These are phyloP conservation scores for Perkinsela sp. DNA, from an alignment of 208 protist species.

Conservation along the genomic window DNA sequence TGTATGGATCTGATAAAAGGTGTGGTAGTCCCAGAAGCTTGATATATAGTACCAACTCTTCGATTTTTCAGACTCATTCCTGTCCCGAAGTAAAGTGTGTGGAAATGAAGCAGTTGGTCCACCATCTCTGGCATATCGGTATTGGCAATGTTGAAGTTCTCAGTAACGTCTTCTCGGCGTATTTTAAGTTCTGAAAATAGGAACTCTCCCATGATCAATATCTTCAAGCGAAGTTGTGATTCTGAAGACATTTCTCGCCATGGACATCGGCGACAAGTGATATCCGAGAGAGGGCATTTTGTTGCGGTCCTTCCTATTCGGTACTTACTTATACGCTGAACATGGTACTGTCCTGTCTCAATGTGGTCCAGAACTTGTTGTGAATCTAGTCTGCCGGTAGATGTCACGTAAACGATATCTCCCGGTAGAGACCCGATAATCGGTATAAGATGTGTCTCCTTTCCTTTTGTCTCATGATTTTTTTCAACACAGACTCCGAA, in stretches of 20 bases:
- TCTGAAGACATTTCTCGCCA: neutral
- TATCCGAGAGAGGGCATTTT: neutral
- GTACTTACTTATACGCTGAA: too few species aligned
- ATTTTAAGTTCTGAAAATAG: neutral
- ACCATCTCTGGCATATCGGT: neutral
- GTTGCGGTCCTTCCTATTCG: neutral
- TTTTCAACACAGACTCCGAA: too few species aligned
- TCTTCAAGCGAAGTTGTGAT: neutral
- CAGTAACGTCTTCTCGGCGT: neutral
- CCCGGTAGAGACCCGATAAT: too few species aligned
- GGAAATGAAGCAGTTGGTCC: neutral
- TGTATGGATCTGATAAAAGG: neutral
- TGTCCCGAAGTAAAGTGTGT: neutral
- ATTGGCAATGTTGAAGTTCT: neutral
- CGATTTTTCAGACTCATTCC: too few species aligned
- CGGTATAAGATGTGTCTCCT: too few species aligned
- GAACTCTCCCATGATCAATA: neutral
- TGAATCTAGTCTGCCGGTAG: too few species aligned
- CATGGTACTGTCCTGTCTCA: too few species aligned
- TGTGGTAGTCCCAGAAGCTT: neutral
- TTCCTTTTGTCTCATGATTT: too few species aligned
- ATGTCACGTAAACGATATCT: too few species aligned
- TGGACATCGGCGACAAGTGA: neutral
- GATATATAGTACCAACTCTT: neutral
- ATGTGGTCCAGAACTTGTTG: too few species aligned